phyloP scores from a whole-genome alignment of 2,329 filamentous ascomycete species.

The Talaromyces sp. region DNA sequence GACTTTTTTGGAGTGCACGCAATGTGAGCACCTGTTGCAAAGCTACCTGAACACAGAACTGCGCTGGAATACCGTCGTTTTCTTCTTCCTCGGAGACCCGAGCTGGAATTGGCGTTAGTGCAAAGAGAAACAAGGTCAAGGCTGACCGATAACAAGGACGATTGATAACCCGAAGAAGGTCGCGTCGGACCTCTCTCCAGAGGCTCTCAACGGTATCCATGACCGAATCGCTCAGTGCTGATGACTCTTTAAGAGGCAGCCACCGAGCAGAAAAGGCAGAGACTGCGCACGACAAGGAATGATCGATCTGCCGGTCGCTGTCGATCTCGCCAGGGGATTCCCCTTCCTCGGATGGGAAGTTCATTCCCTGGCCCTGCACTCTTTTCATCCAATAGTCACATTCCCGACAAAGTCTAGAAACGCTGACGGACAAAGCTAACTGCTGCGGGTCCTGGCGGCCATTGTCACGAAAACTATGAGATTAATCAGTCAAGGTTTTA shows the following conservation, averaged over 20 bases:
- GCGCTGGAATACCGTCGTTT: slow-evolving; percentile 41
- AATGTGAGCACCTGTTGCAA: slow-evolving; percentile 45
- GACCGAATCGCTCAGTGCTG: slow-evolving; percentile 13
- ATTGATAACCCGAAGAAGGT: slow-evolving; percentile 45
- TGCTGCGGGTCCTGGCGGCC: slow-evolving; percentile 6
- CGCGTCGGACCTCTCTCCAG: slow-evolving; percentile 41
- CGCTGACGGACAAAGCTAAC: slow-evolving; percentile 23
- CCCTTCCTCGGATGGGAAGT: slow-evolving; percentile 13
- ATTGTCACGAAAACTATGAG: slow-evolving; percentile 16
- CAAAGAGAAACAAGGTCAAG: slow-evolving; percentile 43
- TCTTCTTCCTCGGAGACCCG: slow-evolving; percentile 46
- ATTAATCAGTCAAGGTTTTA: background rate
- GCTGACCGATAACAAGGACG: slow-evolving; percentile 45
- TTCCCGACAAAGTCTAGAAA: slow-evolving; percentile 23
- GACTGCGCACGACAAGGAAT: slow-evolving; percentile 29
- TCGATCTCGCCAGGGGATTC: slow-evolving; percentile 12
- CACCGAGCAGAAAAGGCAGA: slow-evolving; percentile 31
- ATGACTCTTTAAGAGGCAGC: slow-evolving; percentile 26
- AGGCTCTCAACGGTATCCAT: slow-evolving; percentile 27
- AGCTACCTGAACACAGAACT: slow-evolving; percentile 44
- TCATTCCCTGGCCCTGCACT: slow-evolving; percentile 24
- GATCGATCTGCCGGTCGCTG: slow-evolving; percentile 27
- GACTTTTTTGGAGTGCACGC: slow-evolving; percentile 40
- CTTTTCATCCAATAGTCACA: slow-evolving; percentile 41
- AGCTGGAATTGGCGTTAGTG: slow-evolving; percentile 42